A percentile compares a stretch with the other conserved stretches of the same genome.
Conservation (phyloP, 768 basidiomycete genomes). For the Boletus rex-veris region DNA sequence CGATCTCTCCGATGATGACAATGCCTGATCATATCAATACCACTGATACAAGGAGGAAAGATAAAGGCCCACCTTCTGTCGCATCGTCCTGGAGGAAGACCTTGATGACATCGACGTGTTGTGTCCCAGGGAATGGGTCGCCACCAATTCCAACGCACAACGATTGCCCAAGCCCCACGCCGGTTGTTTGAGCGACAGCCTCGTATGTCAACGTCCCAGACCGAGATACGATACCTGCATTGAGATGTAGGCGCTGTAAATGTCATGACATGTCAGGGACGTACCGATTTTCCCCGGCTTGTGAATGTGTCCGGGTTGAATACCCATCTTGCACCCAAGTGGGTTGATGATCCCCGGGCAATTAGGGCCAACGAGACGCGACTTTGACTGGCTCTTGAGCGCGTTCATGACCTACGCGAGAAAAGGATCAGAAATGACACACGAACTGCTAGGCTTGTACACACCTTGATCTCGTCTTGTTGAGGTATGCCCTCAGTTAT, state of each 20-base stretch:
- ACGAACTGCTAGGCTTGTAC: slow-evolving; percentile 19
- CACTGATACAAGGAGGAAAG: neutral
- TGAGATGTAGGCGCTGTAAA: neutral
- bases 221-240: slow-evolving; percentile 84
- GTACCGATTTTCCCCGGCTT: slow-evolving; percentile 91
- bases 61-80: slow-evolving; percentile 67
- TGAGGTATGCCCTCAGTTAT: slow-evolving; percentile 99
- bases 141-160: slow-evolving; percentile 97
- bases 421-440: neutral
- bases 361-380: slow-evolving; percentile 96
- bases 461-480: slow-evolving; percentile 87
- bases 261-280: slow-evolving; percentile 14
- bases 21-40: slow-evolving; percentile 55
- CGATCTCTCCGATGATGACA: slow-evolving; percentile 98
- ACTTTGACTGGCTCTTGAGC: slow-evolving; percentile 89
- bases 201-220: slow-evolving; percentile 98
- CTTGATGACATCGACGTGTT: slow-evolving; percentile 94
- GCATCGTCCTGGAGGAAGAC: slow-evolving; percentile 92
- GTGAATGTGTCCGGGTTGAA: slow-evolving; percentile 97
- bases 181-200: slow-evolving; percentile 96
- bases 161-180: slow-evolving; percentile 93
- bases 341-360: slow-evolving; percentile 99
- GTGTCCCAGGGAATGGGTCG: slow-evolving; percentile 94
- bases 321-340: slow-evolving; percentile 98
- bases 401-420: slow-evolving; percentile 79